Base-by-base conservation (phyloP, 768 basidiomycete species). In the Tulasnella sp. region DNA sequence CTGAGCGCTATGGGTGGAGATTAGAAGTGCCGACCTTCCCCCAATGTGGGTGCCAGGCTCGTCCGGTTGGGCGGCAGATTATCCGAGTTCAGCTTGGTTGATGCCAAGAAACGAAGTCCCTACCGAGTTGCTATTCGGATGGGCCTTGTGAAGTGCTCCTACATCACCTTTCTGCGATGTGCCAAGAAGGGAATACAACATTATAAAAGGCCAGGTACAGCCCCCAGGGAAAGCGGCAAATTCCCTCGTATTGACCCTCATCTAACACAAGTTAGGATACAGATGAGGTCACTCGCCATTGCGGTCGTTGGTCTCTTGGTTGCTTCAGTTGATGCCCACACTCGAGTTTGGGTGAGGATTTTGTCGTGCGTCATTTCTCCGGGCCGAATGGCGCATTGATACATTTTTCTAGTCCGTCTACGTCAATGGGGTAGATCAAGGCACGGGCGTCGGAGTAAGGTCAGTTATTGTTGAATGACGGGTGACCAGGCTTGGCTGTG, bases 311-410 rank as follows among this genome's bases (percentile, higher is more conserved):
- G 38, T 29, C 45, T 74, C 52, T 64, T 74, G 36, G 73, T 49
- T 58, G 45, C 34, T n/a, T 22, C 25, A 22, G 54, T 67, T 19
- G 14, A 54, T 25, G 73, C 73, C 12, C 45, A 58, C 14, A 74
- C 73, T 74, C 73, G 73, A 8, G 54, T 74, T 12, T 74, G 73
- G 73, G 73, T 74, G 17, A 73, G 69, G n/a, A 22, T 38, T 25
- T 19, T 31, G 36, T 39, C 25, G 37, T 19, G 42, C 15, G n/a
- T 1, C 69, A 2, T 22, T 71, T 34, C 19, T n/a, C 38, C 45
- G 37, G 29, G 36, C 15, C 4, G n/a, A 31, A 17, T 17, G 22
- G 9, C 1, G 64, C 73, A n/a, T 34, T 58, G 49, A 49, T 37
- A 25, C 25, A 1, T 37, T 25, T 11, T 25, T 34, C 9, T 37